Base-by-base conservation (phyloP, 805 yeast genomes). In the Wickerhamiella allomyrinae region DNA sequence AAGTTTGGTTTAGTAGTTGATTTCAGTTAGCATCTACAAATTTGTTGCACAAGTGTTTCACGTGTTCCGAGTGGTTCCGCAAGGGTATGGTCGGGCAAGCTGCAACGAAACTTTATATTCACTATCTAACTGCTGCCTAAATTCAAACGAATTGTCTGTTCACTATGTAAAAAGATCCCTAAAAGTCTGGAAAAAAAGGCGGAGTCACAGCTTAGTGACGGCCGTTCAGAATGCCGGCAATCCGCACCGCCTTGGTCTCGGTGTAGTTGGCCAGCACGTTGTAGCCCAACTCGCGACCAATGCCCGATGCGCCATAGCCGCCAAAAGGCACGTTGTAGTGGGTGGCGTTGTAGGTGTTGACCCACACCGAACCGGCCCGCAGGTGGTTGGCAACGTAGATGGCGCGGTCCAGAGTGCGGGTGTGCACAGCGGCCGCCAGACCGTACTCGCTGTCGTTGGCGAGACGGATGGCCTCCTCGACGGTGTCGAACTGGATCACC, bases 361-460 rank as follows among this genome's bases (percentile, higher is more conserved):
- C 64, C 74, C 80, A 79, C 22, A 79, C 75, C 40, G 73, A 72
- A 20, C 89, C 89, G 5, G 81, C 75, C 50, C 74, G 70, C 43
- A 79, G 59, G 34, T 71, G 72, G 39, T 67, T 59, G n/a, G 86
- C 81, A 53, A 77, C 67, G 40, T 64, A 58, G 57, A 81, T 81
- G 3, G 85, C 91, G 44, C 70, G 67, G 43, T 70, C 66, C 48
- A 82, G 67, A 57, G 79, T 77, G 47, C 65, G 62, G 34, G 93
- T 74, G 68, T 83, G 84, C 9, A 84, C 73, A 56, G 87, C 79
- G 3, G 87, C 83, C 8, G 86, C 94, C 43, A 84, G 71, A 49
- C 96, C 97, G 62, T 80, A 87, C 42, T 67, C 70, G 29, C 87
- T 70, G 63, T 79, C 80, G 65, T 87, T 89, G 41, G 95, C 94